Conservation (phyloP, 2,329 filamentous ascomycete species). For the Zymoseptoria ardabiliae region DNA sequence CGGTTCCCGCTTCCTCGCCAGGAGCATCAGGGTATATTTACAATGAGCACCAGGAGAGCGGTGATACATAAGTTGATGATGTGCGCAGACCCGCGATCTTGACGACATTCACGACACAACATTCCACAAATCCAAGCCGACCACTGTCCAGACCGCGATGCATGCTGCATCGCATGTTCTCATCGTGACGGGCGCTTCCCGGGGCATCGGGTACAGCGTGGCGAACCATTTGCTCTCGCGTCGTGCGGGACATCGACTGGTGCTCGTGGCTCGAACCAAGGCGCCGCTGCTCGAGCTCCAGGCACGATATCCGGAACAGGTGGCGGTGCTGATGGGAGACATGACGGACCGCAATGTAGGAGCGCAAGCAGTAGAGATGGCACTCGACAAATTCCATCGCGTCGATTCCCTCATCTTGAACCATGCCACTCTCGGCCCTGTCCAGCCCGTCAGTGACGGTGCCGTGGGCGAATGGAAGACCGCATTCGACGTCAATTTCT, state of each 20-base stretch:
- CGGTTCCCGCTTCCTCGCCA: too few relatives aligned
- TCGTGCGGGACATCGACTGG: slow-evolving; percentile 46
- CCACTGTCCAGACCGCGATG: too few relatives aligned
- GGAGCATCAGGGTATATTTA: too few relatives aligned
- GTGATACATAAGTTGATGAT: too few relatives aligned
- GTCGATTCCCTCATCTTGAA: slow-evolving; percentile 83
- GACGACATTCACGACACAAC: too few relatives aligned
- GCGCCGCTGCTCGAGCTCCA: slow-evolving; percentile 49
- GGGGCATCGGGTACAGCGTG: slow-evolving; percentile 58
- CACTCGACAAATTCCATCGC: slow-evolving; percentile 54
- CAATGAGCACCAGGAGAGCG: too few relatives aligned
- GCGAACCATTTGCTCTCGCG: slow-evolving; percentile 49
- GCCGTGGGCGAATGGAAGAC: slow-evolving; percentile 65
- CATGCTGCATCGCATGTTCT: slow-evolving; percentile 28
- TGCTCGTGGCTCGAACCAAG: slow-evolving; percentile 50
- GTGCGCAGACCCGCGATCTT: too few relatives aligned
- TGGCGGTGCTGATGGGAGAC: slow-evolving; percentile 53
- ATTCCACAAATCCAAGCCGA: too few relatives aligned
- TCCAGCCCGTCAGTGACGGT: slow-evolving; percentile 60
- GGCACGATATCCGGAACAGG: slow-evolving; percentile 43
- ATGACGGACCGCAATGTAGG: slow-evolving; percentile 48
- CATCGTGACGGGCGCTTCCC: slow-evolving; percentile 54
- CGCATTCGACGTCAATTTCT: slow-evolving; percentile 77
- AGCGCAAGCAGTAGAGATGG: slow-evolving; percentile 55
- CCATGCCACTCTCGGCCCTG: slow-evolving; percentile 71